Evolutionary conservation across 2,329 filamentous ascomycete genomes (phyloP).

Genomic region (Peltaster fructicola): DNA sequence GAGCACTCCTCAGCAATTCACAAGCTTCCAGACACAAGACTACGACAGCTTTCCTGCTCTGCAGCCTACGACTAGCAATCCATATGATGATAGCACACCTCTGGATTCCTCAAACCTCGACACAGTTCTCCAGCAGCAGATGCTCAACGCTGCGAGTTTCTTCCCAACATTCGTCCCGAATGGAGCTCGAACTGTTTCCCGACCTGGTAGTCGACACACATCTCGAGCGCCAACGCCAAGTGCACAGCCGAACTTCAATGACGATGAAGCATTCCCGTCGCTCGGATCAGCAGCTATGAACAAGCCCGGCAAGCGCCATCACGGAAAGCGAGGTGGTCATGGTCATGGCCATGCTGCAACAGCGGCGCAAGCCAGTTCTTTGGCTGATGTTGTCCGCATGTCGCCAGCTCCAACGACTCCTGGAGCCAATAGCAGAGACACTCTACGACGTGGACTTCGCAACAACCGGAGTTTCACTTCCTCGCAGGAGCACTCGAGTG

Average conservation of each 20-base stretch:
- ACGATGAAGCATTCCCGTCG: conserved; percentile 87
- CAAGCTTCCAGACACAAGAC: conserved; percentile 64
- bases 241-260: conserved; percentile 54
- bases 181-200: conserved; percentile 40
- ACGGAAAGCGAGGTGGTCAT: conserved; percentile 77
- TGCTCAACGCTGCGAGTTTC: conserved; percentile 34
- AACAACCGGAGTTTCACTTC: conserved; percentile 49
- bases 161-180: conserved; percentile 40
- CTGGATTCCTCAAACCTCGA: conserved; percentile 25
- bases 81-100: conserved; percentile 20
- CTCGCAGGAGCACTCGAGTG: conserved; percentile 54
- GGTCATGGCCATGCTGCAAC: conserved; percentile 45
- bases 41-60: conserved; percentile 72
- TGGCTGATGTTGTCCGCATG: conserved; percentile 93
- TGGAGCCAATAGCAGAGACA: conserved; percentile 27
- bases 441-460: conserved; percentile 35
- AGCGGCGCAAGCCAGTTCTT: conserved; percentile 59
- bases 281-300: conserved; percentile 55
- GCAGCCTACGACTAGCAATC: conserved; percentile 27
- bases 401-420: conserved; percentile 54
- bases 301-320: conserved; percentile 76
- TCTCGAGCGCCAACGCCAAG: conserved; percentile 40
- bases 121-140: conserved; percentile 24
- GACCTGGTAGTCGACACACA: conserved; percentile 68
- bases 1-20: conserved; percentile 43